Evolutionary conservation across 2,329 filamentous ascomycete species (phyloP).

Genomic region (Lecanoromycetidae sp.): DNA sequence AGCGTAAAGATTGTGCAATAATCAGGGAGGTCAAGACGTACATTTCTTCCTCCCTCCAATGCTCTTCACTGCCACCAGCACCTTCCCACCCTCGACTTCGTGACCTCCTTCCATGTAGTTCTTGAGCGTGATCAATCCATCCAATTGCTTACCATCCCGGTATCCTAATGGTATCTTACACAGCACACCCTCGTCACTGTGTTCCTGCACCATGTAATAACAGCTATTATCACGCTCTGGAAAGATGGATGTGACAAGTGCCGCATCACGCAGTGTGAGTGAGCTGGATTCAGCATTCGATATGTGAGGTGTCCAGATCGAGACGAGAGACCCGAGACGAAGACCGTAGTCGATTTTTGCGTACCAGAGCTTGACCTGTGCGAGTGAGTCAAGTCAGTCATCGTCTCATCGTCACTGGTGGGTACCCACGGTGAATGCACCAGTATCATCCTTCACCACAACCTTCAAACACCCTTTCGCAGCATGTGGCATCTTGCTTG

Average conservation of each 20-base stretch:
- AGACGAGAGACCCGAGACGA: conserved; percentile 29
- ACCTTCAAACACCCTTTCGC: conserved; percentile 22
- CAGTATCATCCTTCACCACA: conserved; percentile 22
- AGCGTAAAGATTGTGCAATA: conserved; percentile 1
- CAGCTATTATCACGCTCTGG: conserved; percentile 40
- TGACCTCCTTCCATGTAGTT: conserved; percentile 36
- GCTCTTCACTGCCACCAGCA: conserved; percentile 41
- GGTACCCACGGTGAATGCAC: conserved; percentile 18
- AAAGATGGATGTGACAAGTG: conserved; percentile 39
- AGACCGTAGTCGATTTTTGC: conserved; percentile 20
- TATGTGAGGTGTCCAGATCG: conserved; percentile 40
- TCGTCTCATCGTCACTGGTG: not conserved
- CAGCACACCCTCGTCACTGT: conserved; percentile 31
- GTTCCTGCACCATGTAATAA: conserved; percentile 34
- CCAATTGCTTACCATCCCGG: conserved; percentile 24
- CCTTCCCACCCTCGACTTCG: conserved; percentile 32
- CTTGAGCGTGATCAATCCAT: conserved; percentile 37
- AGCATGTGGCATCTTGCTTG: conserved; percentile 14
- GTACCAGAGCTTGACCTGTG: conserved; percentile 23
- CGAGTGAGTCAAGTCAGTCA: not conserved
- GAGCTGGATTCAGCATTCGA: conserved; percentile 29
- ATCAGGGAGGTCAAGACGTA: conserved; percentile 19
- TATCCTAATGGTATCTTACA: conserved; percentile 33
- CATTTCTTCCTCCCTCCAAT: conserved; percentile 36
- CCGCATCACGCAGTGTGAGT: conserved; percentile 20